Base-by-base conservation (phyloP, 1,284 basidiomycete genomes). In the Xerocomus alliaceus region DNA sequence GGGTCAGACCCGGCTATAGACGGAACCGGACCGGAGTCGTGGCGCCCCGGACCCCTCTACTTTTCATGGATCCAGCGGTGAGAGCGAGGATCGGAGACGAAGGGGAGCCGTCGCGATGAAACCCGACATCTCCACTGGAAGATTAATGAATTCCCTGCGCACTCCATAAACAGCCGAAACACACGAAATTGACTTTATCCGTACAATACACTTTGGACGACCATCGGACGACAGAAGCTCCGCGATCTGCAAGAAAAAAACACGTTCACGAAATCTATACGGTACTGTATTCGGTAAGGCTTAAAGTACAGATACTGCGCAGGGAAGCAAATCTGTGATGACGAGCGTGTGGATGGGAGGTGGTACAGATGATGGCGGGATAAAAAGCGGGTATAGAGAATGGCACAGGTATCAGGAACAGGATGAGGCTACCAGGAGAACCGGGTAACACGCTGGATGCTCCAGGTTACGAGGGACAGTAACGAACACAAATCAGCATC, bases 361-460 rank as follows among this genome's bases (percentile, higher is more conserved):
- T 72, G 61, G 55, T 75, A 75, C 71, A 74, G 32, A 71, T 72
- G 72, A 63, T 61, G 67, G 55, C 44, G 63, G 72, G 60, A 54
- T 28, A 26, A 51, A 55, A 31, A 52, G 69, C 65, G 72, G 71
- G 71, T 73, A 73, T 73, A 71, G 48, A 57, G 61, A 53, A 53
- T 52, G 70, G 61, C 69, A 74, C 67, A 73, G 71, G 71, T 73
- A 73, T 73, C 66, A 75, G 69, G 71, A 60, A 71, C 69, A 66
- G 18, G 62, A 62, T 32, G 50, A 60, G 53, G 59, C 58, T 54
- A 62, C 60, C 63, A 58, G 63, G 60, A 61, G 53, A 61, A 60
- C 48, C 46, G 52, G 62, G 59, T 53, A 61, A 65, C 49, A 57
- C 56, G 63, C 60, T 63, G 47, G 46, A 60, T 35, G 51, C 59